These are phyloP conservation scores for Smittium culicis DNA, from an alignment of 371 early-diverging fungal species.

Conservation along the genomic window DNA sequence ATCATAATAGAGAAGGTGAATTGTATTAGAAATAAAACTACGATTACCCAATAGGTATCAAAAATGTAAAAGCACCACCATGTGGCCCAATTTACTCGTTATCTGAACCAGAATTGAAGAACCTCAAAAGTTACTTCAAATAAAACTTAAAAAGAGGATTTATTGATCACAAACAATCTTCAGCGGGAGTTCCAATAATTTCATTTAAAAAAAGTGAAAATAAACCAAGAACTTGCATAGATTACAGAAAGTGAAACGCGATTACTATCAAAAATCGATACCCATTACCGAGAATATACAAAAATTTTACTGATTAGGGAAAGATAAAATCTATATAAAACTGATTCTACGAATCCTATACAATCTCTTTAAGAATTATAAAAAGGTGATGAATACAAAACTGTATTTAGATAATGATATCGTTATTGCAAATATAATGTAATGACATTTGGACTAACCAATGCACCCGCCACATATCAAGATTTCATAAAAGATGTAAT, in stretches of 20 bases:
- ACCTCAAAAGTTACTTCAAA: slow-evolving; percentile 8
- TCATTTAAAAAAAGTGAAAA: slow-evolving; percentile 45
- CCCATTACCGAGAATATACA: slow-evolving; percentile 26
- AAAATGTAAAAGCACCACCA: background rate
- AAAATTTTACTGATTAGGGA: slow-evolving; percentile 22
- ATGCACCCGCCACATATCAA: slow-evolving; percentile 19
- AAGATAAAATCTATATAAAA: slow-evolving; percentile 16
- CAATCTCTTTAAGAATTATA: slow-evolving; percentile 25
- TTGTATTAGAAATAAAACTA: background rate
- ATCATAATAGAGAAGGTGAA: background rate
- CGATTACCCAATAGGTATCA: slow-evolving; percentile 10
- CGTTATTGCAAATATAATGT: slow-evolving; percentile 34
- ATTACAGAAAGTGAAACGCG: slow-evolving; percentile 38
- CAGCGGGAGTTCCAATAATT: slow-evolving; percentile 39
- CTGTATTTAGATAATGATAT: slow-evolving; percentile 34
- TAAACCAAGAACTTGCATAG: slow-evolving; percentile 26
- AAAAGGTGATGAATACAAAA: slow-evolving; percentile 26
- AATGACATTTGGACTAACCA: slow-evolving; percentile 37
- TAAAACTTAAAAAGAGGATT: slow-evolving; percentile 10
- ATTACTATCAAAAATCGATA: slow-evolving; percentile 26
- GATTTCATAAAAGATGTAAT: slow-evolving; percentile 7
- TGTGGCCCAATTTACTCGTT: slow-evolving; percentile 12
- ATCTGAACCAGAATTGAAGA: slow-evolving; percentile 8
- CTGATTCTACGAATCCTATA: slow-evolving; percentile 28
- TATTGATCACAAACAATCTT: slow-evolving; percentile 17